phyloP scores from a whole-genome alignment of 75 land plant species.

The Ceratopteris richardii region DNA sequence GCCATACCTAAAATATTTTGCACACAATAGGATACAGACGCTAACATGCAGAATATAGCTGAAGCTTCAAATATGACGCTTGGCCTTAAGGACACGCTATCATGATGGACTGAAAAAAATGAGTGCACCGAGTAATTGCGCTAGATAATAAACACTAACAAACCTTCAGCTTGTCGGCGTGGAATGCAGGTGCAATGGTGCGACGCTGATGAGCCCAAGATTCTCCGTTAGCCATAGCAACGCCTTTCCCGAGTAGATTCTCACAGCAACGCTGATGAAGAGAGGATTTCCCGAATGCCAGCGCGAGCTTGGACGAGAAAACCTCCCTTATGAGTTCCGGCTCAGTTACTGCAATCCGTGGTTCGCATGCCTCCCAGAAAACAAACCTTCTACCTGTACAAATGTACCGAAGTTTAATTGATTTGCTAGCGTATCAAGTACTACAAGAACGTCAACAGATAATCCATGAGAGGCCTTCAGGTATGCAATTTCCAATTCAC shows the following conservation, averaged over 20 bases:
- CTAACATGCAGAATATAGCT: too few relatives aligned
- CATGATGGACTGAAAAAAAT: too few relatives aligned
- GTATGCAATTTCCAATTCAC: neutral
- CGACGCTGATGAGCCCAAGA: slow-evolving; percentile 59
- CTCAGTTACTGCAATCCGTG: slow-evolving; percentile 50
- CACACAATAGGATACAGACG: too few relatives aligned
- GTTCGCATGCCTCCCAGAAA: slow-evolving; percentile 59
- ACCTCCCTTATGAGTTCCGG: slow-evolving; percentile 55
- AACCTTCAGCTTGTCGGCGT: slow-evolving; percentile 73
- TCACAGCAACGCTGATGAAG: slow-evolving; percentile 28
- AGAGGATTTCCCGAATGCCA: slow-evolving; percentile 36
- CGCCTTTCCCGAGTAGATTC: slow-evolving; percentile 55
- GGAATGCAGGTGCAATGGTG: slow-evolving; percentile 57
- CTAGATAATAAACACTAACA: too few relatives aligned
- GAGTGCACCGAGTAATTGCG: too few relatives aligned
- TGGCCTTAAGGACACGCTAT: too few relatives aligned
- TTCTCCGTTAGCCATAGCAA: slow-evolving; percentile 50
- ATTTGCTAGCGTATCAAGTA: neutral
- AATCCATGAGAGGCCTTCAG: neutral
- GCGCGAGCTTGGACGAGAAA: slow-evolving; percentile 29
- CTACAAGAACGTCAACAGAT: neutral
- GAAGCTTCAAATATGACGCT: too few relatives aligned
- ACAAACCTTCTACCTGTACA: slow-evolving; percentile 55
- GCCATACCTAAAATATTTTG: too few relatives aligned
- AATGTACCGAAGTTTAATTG: neutral